A percentile compares a stretch with the other conserved stretches of the same genome.
These are phyloP conservation scores for Herpetomonas samuelpessoai DNA, from an alignment of 208 protist genomes.

Conservation along the genomic window DNA sequence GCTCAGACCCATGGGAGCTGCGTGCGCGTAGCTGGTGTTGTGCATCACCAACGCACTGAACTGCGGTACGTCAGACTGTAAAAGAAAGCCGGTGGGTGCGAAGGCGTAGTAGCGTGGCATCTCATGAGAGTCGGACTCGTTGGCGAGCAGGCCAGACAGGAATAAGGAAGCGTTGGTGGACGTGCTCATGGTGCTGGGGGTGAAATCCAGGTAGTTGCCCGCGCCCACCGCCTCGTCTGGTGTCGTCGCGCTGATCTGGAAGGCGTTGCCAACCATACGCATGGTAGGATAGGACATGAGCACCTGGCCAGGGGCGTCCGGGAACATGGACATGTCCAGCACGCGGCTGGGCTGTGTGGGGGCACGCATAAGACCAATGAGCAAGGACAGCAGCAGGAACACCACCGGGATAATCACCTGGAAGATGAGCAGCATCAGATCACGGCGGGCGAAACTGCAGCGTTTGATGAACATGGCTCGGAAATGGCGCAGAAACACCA, in stretches of 20 bases:
- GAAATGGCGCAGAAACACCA: slow-evolving; percentile 63
- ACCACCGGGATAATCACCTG: slow-evolving; percentile 74
- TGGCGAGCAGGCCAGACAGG: slow-evolving; percentile 31
- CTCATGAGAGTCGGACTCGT: slow-evolving; percentile 29
- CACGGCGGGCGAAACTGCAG: slow-evolving; percentile 71
- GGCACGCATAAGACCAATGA: slow-evolving; percentile 58
- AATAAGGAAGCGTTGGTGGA: slow-evolving; percentile 23
- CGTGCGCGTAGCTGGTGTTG: slow-evolving; percentile 54
- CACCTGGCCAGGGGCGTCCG: slow-evolving; percentile 39
- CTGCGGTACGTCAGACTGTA: slow-evolving; percentile 19
- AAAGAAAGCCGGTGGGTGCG: slow-evolving; percentile 24
- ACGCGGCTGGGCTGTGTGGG: slow-evolving; percentile 43
- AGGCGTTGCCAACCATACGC: slow-evolving; percentile 19
- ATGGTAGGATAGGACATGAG: slow-evolving; percentile 22
- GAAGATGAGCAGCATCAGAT: slow-evolving; percentile 64
- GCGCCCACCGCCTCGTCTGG: slow-evolving; percentile 21
- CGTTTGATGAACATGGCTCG: slow-evolving; percentile 71
- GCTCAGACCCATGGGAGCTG: slow-evolving; percentile 50
- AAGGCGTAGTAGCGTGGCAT: slow-evolving; percentile 45
- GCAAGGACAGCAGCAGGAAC: slow-evolving; percentile 69
- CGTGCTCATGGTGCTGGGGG: slow-evolving; percentile 14
- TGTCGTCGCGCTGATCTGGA: slow-evolving; percentile 17
- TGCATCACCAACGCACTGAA: slow-evolving; percentile 42
- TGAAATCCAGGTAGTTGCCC: slow-evolving; percentile 23
- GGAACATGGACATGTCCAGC: slow-evolving; percentile 74